Percentiles rank a stretch among this genome's conserved stretches.
These are phyloP conservation scores for Penicillium griseofulvum DNA, from an alignment of 2,329 filamentous ascomycete genomes.

Conservation along the genomic window DNA sequence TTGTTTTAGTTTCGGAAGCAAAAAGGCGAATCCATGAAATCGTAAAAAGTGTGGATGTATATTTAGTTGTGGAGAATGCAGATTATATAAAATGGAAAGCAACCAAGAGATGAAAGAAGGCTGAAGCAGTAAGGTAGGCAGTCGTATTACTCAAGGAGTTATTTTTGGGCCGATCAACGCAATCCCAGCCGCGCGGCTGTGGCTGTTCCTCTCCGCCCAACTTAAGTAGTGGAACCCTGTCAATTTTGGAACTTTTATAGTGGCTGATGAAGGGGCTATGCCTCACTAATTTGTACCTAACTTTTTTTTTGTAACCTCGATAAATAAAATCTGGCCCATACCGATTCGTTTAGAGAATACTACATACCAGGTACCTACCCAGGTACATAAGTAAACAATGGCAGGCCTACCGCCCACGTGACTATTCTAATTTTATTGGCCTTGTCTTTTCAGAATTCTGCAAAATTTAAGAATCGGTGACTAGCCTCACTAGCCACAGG, in stretches of 20 bases:
- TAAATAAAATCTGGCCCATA: too few species aligned
- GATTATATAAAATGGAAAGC: background rate
- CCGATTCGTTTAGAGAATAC: too few species aligned
- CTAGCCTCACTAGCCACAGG: too few species aligned
- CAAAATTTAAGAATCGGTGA: too few species aligned
- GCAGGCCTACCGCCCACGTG: too few species aligned
- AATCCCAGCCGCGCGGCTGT: constrained; percentile 25
- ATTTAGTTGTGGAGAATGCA: background rate
- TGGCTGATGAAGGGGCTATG: background rate
- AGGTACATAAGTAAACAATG: too few species aligned
- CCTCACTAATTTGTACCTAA: too few species aligned
- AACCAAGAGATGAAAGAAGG: constrained; percentile 4
- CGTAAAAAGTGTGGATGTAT: background rate
- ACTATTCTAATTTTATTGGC: too few species aligned
- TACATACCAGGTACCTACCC: too few species aligned
- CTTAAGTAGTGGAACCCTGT: background rate
- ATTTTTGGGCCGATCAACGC: constrained; percentile 25
- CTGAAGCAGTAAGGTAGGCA: constrained; percentile 11
- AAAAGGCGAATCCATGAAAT: background rate
- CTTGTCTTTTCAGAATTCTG: too few species aligned
- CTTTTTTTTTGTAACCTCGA: too few species aligned
- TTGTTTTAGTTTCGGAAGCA: background rate
- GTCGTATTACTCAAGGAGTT: constrained; percentile 20
- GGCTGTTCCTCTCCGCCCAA: constrained; percentile 9
- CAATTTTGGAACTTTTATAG: background rate